Percentiles rank a stretch among this genome's conserved stretches.
These are phyloP conservation scores for Didymella segeticola DNA, from an alignment of 2,329 filamentous ascomycete genomes.

Conservation along the genomic window DNA sequence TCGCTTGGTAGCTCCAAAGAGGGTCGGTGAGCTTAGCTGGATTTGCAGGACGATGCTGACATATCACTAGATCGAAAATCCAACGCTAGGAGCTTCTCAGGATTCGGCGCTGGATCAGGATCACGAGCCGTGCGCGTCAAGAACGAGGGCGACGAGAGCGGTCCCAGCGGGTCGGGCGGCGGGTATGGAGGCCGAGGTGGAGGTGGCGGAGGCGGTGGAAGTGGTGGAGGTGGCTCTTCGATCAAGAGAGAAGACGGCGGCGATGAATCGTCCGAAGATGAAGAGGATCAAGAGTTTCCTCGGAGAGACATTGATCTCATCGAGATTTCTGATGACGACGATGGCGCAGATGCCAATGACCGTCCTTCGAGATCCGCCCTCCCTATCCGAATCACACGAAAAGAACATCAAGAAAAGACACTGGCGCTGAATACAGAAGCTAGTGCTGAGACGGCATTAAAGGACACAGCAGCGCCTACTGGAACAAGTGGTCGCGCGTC, in stretches of 20 bases:
- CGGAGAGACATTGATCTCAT: slow-evolving; percentile 65
- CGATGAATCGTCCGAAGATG: slow-evolving; percentile 59
- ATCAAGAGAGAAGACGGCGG: slow-evolving; percentile 47
- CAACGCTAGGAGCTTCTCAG: slow-evolving; percentile 28
- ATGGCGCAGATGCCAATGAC: slow-evolving; percentile 38
- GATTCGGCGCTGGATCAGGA: slow-evolving; percentile 37
- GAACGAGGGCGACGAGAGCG: slow-evolving; percentile 37
- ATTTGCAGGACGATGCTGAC: slow-evolving; percentile 5
- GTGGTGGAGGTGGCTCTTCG: slow-evolving; percentile 22
- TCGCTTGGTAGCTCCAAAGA: slow-evolving; percentile 40
- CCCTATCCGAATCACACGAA: slow-evolving; percentile 63
- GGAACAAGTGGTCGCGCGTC: slow-evolving; percentile 39
- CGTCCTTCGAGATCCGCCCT: slow-evolving; percentile 34
- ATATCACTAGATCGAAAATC: slow-evolving; percentile 30
- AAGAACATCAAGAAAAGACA: slow-evolving; percentile 62
- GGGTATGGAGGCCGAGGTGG: slow-evolving; percentile 11
- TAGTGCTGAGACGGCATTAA: slow-evolving; percentile 54
- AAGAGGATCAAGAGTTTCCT: slow-evolving; percentile 53
- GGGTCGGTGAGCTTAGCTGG: slow-evolving; percentile 15
- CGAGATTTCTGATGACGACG: slow-evolving; percentile 63
- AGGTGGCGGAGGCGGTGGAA: slow-evolving; percentile 15
- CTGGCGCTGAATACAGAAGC: slow-evolving; percentile 63
- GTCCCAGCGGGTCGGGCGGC: slow-evolving; percentile 25
- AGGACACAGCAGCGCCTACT: slow-evolving; percentile 44
- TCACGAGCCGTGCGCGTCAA: slow-evolving; percentile 43